Percentiles rank a stretch among this genome's conserved stretches.
Evolutionary conservation across 2,329 filamentous ascomycete genomes (phyloP).

Genomic region (Dactylellina parvicollis): DNA sequence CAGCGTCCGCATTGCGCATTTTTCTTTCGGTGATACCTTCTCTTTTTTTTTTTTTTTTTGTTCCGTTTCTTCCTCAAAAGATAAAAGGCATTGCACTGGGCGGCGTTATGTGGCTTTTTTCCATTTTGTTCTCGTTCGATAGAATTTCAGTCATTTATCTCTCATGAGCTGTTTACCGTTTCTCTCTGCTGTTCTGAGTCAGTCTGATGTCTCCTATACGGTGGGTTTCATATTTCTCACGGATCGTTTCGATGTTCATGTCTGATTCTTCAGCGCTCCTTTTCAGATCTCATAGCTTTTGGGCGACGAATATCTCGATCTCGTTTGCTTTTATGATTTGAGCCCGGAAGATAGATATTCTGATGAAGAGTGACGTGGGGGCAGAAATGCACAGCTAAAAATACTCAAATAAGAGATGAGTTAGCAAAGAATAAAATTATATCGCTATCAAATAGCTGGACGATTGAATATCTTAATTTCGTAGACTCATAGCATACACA

Average conservation of each 20-base stretch:
- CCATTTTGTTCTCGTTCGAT: neutral
- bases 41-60: constrained; percentile 14
- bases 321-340: constrained; percentile 2
- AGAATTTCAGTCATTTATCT: neutral
- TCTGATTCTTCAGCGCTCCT: neutral
- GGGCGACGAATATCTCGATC: constrained; percentile 6
- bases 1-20: neutral
- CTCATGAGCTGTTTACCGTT: neutral
- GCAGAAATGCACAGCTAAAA: too few species aligned
- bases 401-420: too few species aligned
- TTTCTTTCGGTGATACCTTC: constrained; percentile 37
- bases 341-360: too few species aligned
- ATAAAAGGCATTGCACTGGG: constrained; percentile 45
- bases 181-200: neutral
- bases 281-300: neutral
- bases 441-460: too few species aligned
- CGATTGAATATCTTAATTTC: too few species aligned
- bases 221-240: constrained; percentile 49
- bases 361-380: constrained; percentile 9
- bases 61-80: neutral
- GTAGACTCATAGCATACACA: too few species aligned
- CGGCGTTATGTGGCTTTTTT: constrained; percentile 48
- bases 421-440: too few species aligned
- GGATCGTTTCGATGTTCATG: constrained; percentile 24
- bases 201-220: constrained; percentile 1